phyloP scores from a whole-genome alignment of 73 alveolate species.

The Tetrahymena borealis region DNA sequence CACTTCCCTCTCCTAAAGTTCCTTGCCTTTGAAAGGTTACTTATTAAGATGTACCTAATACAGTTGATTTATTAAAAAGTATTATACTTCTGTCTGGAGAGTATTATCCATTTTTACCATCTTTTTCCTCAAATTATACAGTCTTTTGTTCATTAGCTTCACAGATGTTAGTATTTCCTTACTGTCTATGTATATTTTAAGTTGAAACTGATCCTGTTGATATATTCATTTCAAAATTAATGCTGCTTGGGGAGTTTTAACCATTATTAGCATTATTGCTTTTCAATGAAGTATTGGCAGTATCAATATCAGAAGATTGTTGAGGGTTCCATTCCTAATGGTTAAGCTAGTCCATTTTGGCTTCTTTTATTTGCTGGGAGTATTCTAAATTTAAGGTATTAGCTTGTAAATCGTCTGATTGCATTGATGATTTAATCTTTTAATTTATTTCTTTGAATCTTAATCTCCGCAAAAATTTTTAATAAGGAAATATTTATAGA shows the following conservation, averaged over 20 bases:
- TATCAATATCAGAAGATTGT: not conserved
- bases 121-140: not conserved
- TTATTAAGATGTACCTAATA: not conserved
- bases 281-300: not conserved
- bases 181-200: not conserved
- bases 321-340: not conserved
- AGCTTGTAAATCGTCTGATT: not conserved
- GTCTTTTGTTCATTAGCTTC: not conserved
- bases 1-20: not conserved
- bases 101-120: not conserved
- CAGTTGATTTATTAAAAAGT: not conserved
- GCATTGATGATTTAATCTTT: too few relatives aligned
- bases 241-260: not conserved
- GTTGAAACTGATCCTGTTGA: not conserved
- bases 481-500: too few relatives aligned
- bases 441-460: too few relatives aligned
- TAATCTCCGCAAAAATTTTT: too few relatives aligned
- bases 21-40: not conserved
- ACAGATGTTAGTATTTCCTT: not conserved
- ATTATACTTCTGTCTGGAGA: not conserved
- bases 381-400: not conserved
- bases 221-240: not conserved
- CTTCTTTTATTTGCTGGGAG: not conserved
- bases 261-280: not conserved
- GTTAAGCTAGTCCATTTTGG: not conserved